Conservation (phyloP, 2,329 filamentous ascomycete species). For the Phyllosticta citrichinensis region DNA sequence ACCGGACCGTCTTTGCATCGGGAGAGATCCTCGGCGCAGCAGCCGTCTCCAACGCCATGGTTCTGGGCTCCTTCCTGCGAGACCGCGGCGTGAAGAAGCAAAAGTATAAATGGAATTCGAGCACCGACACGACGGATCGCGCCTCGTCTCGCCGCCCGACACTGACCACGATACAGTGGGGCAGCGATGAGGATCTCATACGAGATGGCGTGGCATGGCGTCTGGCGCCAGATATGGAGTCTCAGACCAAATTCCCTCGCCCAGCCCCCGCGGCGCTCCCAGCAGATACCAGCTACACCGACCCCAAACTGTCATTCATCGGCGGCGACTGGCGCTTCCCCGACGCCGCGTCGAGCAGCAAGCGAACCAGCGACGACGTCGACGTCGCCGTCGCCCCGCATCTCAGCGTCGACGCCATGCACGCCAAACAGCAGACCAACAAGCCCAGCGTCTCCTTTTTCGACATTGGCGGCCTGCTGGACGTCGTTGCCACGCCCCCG, state of each 20-base stretch:
- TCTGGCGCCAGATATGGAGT: slow-evolving; percentile 42
- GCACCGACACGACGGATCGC: slow-evolving; percentile 43
- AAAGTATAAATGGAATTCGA: slow-evolving; percentile 57
- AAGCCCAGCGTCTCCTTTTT: slow-evolving; percentile 66
- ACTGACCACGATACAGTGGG: slow-evolving; percentile 59
- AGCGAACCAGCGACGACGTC: slow-evolving; percentile 17
- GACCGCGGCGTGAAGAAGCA: slow-evolving; percentile 84
- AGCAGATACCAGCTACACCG: slow-evolving; percentile 15
- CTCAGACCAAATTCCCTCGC: slow-evolving; percentile 7
- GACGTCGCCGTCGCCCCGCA: background rate
- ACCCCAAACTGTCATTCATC: slow-evolving; percentile 3
- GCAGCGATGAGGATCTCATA: slow-evolving; percentile 85
- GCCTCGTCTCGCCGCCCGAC: slow-evolving; percentile 53
- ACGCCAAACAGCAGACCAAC: slow-evolving; percentile 24
- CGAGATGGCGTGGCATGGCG: slow-evolving; percentile 62
- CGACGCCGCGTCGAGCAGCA: slow-evolving; percentile 13
- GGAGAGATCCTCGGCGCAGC: slow-evolving; percentile 85
- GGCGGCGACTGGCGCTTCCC: slow-evolving; percentile 25
- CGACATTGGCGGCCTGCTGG: slow-evolving; percentile 70
- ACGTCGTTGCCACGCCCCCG: slow-evolving; percentile 27
- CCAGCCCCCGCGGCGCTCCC: slow-evolving; percentile 18
- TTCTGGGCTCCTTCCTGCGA: slow-evolving; percentile 84
- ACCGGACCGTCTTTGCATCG: slow-evolving; percentile 79
- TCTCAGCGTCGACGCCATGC: background rate
- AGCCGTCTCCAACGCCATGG: slow-evolving; percentile 75